phyloP scores from a whole-genome alignment of 2,329 filamentous ascomycete species.

The Sclerotinia borealis region DNA sequence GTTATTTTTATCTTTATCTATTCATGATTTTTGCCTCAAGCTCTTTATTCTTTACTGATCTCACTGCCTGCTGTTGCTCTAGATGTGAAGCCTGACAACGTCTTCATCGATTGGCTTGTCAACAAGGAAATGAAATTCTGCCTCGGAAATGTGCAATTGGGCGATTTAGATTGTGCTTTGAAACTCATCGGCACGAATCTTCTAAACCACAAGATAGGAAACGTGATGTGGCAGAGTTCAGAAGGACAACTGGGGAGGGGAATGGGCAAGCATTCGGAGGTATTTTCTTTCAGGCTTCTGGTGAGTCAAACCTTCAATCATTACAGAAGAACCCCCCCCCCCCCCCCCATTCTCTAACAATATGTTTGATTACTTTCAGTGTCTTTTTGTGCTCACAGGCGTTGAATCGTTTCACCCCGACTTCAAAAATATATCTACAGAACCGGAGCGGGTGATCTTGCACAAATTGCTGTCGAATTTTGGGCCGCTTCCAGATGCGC shows the following conservation, averaged over 20 bases:
- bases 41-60: neutral
- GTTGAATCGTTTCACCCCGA: slow-evolving; percentile 26
- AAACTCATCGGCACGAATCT: slow-evolving; percentile 14
- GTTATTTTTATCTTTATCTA: neutral
- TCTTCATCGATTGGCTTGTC: slow-evolving; percentile 13
- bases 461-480: slow-evolving; percentile 30
- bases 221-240: slow-evolving; percentile 19
- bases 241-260: slow-evolving; percentile 17
- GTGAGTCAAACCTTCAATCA: slow-evolving; percentile 12
- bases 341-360: neutral
- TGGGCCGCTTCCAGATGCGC: slow-evolving; percentile 26
- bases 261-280: slow-evolving; percentile 19
- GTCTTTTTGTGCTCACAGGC: slow-evolving; percentile 27
- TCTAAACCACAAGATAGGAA: slow-evolving; percentile 15
- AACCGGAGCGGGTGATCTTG: slow-evolving; percentile 29
- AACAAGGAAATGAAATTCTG: slow-evolving; percentile 5
- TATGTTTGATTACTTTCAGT: slow-evolving; percentile 16
- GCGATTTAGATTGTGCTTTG: slow-evolving; percentile 15
- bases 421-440: slow-evolving; percentile 21
- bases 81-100: slow-evolving; percentile 14
- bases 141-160: slow-evolving; percentile 9
- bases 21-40: neutral
- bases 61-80: neutral
- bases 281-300: slow-evolving; percentile 18
- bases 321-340: no score